Evolutionary conservation across 2,329 filamentous ascomycete genomes (phyloP).

Genomic region (Pseudogymnoascus sp.): DNA sequence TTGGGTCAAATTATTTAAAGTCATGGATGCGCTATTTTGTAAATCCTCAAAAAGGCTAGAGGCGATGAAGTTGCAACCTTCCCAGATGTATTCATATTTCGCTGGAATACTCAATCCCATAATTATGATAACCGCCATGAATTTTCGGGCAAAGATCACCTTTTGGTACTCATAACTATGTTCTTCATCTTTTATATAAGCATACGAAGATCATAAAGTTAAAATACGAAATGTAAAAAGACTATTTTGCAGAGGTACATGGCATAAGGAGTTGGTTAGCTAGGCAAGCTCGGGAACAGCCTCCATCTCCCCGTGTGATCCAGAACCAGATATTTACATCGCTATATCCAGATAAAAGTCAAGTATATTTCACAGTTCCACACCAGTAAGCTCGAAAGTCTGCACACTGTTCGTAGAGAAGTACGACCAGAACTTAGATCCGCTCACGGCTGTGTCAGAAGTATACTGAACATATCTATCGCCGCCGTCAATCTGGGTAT

Average conservation of each 20-base stretch:
- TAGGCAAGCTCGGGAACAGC: neutral
- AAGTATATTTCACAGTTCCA: neutral
- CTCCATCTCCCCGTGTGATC: too few species aligned
- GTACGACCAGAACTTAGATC: conserved; percentile 30
- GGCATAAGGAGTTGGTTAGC: neutral
- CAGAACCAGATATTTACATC: neutral
- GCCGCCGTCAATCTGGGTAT: conserved; percentile 30
- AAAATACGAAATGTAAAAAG: neutral
- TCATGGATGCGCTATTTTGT: neutral
- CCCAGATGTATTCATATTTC: too few species aligned
- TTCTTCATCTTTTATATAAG: neutral
- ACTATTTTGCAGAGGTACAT: neutral
- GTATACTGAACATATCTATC: conserved; percentile 27
- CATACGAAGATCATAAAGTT: neutral
- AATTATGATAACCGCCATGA: neutral
- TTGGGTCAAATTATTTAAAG: neutral
- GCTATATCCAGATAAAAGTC: neutral
- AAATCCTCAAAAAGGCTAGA: neutral
- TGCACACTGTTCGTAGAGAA: conserved; percentile 30
- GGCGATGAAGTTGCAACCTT: too few species aligned
- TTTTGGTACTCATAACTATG: neutral
- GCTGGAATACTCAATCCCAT: too few species aligned
- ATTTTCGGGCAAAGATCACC: neutral
- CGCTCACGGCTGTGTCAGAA: conserved; percentile 27
- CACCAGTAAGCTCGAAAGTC: conserved; percentile 30